These are phyloP conservation scores for Aspergillus fijiensis DNA, from an alignment of 2,329 filamentous ascomycete species.

Conservation along the genomic window DNA sequence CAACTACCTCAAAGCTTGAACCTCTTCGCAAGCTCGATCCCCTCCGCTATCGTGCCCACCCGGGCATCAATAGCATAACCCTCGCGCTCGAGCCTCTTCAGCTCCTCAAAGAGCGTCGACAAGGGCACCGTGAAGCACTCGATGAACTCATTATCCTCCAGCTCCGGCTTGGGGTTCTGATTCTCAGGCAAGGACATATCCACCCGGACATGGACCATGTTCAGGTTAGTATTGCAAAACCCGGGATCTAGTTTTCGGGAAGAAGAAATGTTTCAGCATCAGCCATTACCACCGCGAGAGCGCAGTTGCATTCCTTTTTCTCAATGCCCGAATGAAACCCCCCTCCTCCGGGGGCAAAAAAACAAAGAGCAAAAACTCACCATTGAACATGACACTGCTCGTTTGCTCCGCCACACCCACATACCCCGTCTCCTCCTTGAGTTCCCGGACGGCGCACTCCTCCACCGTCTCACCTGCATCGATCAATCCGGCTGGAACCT, in stretches of 20 bases:
- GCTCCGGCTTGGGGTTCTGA: constrained; percentile 64
- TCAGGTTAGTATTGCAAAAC: constrained; percentile 51
- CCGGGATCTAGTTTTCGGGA: constrained; percentile 41
- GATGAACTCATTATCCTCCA: constrained; percentile 81
- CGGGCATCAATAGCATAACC: constrained; percentile 78
- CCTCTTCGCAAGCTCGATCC: constrained; percentile 68
- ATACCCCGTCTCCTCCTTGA: constrained; percentile 64
- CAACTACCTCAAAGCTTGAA: constrained; percentile 24
- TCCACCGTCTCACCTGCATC: constrained; percentile 58
- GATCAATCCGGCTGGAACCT: constrained; percentile 61
- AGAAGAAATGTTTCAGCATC: too few relatives aligned
- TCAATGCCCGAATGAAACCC: neutral
- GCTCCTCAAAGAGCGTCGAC: constrained; percentile 63
- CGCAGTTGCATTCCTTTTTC: neutral
- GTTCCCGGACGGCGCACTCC: constrained; percentile 57
- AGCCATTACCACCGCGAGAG: neutral
- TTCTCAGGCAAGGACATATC: constrained; percentile 70
- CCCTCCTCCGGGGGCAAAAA: neutral
- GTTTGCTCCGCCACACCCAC: constrained; percentile 50
- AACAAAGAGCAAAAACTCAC: constrained; percentile 28
- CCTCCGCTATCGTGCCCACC: constrained; percentile 75
- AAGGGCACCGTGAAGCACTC: constrained; percentile 72
- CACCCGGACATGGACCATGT: constrained; percentile 67
- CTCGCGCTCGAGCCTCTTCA: constrained; percentile 64
- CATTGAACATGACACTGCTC: constrained; percentile 48